Conservation (phyloP, 208 protist species). For the Crithidia sp. region DNA sequence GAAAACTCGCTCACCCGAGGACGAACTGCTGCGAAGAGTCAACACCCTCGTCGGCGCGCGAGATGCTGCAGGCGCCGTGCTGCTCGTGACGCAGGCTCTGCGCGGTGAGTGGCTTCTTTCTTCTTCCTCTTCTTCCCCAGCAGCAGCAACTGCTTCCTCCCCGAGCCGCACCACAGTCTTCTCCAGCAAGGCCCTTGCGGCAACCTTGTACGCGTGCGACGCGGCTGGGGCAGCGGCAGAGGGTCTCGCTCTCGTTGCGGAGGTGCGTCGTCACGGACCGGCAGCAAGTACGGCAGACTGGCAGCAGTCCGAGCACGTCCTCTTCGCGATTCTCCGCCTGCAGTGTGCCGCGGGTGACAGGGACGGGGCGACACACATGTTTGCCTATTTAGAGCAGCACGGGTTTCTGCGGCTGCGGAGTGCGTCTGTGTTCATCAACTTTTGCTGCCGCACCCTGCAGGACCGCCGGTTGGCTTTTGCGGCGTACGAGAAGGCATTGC, state of each 20-base stretch:
- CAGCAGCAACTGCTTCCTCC: not conserved
- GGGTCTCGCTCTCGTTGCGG: constrained; percentile 50
- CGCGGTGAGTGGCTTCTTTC: not conserved
- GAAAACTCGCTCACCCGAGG: constrained; percentile 11
- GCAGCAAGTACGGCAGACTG: constrained; percentile 25
- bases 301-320: constrained; percentile 58
- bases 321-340: constrained; percentile 65
- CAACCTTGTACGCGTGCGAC: constrained; percentile 61
- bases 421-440: constrained; percentile 57
- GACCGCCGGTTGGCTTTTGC: constrained; percentile 42
- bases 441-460: constrained; percentile 36
- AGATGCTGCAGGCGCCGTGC: constrained; percentile 30
- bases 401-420: constrained; percentile 55
- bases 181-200: constrained; percentile 45
- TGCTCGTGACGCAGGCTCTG: constrained; percentile 16
- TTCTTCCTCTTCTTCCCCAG: not conserved
- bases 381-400: constrained; percentile 58
- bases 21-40: constrained; percentile 21
- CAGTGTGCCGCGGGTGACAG: constrained; percentile 58
- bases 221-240: constrained; percentile 24
- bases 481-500: constrained; percentile 46
- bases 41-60: constrained; percentile 32
- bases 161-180: constrained; percentile 1
- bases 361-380: constrained; percentile 52
- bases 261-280: constrained; percentile 35